A percentile compares a stretch with the other conserved stretches of the same genome.
Evolutionary conservation across 2,329 filamentous ascomycete species (phyloP).

Genomic region (Amylocarpus encephaloides): DNA sequence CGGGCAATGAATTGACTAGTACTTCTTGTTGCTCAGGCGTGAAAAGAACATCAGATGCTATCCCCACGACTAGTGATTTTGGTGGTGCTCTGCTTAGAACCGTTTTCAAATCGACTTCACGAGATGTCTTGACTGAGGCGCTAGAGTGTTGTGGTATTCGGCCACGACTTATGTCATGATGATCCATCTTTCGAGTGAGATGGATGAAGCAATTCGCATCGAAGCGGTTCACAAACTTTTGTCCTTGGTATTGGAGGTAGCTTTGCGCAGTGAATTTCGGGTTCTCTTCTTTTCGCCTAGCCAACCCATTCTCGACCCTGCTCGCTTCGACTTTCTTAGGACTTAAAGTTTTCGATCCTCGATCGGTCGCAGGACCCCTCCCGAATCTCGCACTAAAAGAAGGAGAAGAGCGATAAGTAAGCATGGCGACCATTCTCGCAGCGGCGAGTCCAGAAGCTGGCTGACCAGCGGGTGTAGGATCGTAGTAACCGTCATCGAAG

Average conservation of each 20-base stretch:
- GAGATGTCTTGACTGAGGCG: constrained; percentile 25
- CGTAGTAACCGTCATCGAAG: constrained; percentile 33
- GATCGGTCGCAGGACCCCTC: constrained; percentile 12
- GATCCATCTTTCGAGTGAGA: constrained; percentile 35
- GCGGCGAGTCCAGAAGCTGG: constrained; percentile 32
- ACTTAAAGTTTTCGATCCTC: constrained; percentile 35
- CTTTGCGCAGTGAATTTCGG: constrained; percentile 32
- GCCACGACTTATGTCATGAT: constrained; percentile 32
- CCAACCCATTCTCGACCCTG: constrained; percentile 39
- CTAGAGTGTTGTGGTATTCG: constrained; percentile 11
- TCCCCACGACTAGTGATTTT: constrained; percentile 32
- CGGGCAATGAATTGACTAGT: constrained; percentile 29
- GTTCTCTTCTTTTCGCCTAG: constrained; percentile 27
- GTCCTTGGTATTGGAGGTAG: constrained; percentile 35
- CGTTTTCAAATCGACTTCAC: constrained; percentile 30
- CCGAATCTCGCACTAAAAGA: constrained; percentile 35
- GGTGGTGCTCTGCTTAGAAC: constrained; percentile 25
- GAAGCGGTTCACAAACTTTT: constrained; percentile 35
- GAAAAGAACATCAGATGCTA: constrained; percentile 34
- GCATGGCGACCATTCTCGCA: constrained; percentile 36
- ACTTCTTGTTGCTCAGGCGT: constrained; percentile 30
- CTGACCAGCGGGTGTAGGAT: constrained; percentile 30
- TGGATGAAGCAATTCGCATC: constrained; percentile 37
- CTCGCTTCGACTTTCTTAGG: not conserved
- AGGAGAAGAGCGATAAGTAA: constrained; percentile 34